Evolutionary conservation across 179 eudicot genomes (phyloP).

Genomic region (Silene coronaria): DNA sequence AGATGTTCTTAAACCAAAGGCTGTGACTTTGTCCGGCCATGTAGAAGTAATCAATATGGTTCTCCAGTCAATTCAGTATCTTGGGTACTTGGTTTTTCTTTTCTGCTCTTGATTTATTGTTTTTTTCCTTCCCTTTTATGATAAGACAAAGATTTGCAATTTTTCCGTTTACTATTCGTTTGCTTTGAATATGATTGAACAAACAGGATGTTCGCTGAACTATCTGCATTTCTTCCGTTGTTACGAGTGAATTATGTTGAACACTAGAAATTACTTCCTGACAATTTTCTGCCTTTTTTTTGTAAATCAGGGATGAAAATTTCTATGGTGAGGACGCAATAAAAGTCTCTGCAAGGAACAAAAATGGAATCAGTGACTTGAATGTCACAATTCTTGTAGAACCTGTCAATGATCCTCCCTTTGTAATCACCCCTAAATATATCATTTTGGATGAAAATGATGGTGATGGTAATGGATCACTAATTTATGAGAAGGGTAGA

Average conservation of each 20-base stretch:
- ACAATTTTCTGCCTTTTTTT: constrained; percentile 3
- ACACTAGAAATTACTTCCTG: background rate
- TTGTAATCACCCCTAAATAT: constrained; percentile 50
- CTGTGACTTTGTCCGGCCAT: constrained; percentile 49
- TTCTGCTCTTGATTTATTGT: background rate
- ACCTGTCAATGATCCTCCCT: constrained; percentile 87
- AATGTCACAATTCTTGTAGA: constrained; percentile 59
- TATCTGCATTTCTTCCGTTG: background rate
- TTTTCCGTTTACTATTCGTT: background rate
- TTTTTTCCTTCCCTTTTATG: background rate
- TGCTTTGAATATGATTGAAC: background rate
- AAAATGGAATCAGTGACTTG: constrained; percentile 52
- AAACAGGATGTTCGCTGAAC: background rate
- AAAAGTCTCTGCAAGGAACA: constrained; percentile 50
- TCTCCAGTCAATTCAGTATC: constrained; percentile 72
- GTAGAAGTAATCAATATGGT: constrained; percentile 71
- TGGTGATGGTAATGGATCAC: constrained; percentile 36
- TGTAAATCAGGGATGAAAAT: constrained; percentile 55
- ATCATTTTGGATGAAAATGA: constrained; percentile 46
- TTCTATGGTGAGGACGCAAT: constrained; percentile 66
- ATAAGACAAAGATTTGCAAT: background rate
- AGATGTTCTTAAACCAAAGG: constrained; percentile 32
- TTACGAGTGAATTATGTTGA: background rate
- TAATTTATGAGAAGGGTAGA: constrained; percentile 39
- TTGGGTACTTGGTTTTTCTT: constrained; percentile 46